Conservation (phyloP, 1,284 basidiomycete species). For the Marasmius tenuissimus region DNA sequence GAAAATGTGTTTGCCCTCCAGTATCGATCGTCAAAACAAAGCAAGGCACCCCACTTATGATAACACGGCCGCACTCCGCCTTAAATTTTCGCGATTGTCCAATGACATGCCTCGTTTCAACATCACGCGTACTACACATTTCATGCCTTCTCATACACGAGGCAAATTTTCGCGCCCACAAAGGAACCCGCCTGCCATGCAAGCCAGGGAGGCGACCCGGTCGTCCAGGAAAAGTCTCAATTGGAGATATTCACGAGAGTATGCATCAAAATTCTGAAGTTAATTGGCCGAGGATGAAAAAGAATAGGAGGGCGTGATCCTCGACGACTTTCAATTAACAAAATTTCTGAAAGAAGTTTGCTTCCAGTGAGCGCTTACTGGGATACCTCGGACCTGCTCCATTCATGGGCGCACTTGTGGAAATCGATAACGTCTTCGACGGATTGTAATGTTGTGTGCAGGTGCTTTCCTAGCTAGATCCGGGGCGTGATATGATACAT, state of each 20-base stretch:
- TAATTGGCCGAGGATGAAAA: not conserved
- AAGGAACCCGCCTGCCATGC: not conserved
- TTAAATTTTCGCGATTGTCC: not conserved
- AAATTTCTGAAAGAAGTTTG: not conserved
- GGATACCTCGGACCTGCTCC: not conserved
- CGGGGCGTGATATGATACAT: not conserved
- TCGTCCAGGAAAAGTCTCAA: not conserved
- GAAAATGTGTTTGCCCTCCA: too few relatives aligned
- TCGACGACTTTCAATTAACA: not conserved
- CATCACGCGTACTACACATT: conserved; percentile 9
- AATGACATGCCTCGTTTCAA: not conserved
- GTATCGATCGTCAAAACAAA: not conserved
- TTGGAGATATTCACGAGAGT: too few relatives aligned
- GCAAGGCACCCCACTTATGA: not conserved
- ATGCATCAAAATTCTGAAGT: too few relatives aligned
- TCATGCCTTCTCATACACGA: conserved; percentile 10
- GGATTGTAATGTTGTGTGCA: not conserved
- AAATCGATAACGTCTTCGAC: not conserved
- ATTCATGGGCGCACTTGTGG: not conserved
- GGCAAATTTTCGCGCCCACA: conserved; percentile 4
- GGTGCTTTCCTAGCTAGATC: not conserved
- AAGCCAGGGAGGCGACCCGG: not conserved
- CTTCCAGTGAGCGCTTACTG: not conserved
- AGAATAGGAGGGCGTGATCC: not conserved
- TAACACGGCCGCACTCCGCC: not conserved